Evolutionary conservation across 1,284 basidiomycete species (phyloP).

Genomic region (Schizophyllum commune): DNA sequence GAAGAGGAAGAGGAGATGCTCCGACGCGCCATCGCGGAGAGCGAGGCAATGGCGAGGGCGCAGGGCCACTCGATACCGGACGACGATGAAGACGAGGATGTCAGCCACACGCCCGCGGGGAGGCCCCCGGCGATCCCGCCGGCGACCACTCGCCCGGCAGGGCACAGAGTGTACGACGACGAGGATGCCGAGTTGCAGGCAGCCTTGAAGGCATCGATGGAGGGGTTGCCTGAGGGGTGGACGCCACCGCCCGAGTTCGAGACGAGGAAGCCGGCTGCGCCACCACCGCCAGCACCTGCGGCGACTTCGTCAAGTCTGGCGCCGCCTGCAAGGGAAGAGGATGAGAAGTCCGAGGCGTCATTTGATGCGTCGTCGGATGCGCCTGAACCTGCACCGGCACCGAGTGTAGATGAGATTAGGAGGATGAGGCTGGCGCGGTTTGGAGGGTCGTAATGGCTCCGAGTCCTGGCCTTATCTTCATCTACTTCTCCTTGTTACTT

Average conservation of each 20-base stretch:
- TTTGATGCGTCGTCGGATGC: background rate
- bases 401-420: background rate
- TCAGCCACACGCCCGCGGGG: background rate
- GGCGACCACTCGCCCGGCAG: slow-evolving; percentile 8
- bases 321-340: background rate
- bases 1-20: slow-evolving; percentile 57
- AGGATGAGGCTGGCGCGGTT: background rate
- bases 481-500: background rate
- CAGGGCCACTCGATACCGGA: slow-evolving; percentile 21
- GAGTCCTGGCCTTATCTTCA: background rate
- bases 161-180: slow-evolving; percentile 64
- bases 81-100: background rate
- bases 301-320: background rate
- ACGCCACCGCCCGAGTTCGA: slow-evolving; percentile 17
- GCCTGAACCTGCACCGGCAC: background rate
- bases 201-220: slow-evolving; percentile 77
- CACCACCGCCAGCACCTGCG: background rate
- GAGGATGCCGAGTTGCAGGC: slow-evolving; percentile 84
- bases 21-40: slow-evolving; percentile 60
- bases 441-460: background rate
- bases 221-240: slow-evolving; percentile 52
- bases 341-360: background rate
- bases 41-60: slow-evolving; percentile 40
- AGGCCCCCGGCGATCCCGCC: background rate
- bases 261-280: background rate